A percentile compares a stretch with the other conserved stretches of the same genome.
Conservation (phyloP, 2,329 filamentous ascomycete species). For the Teratosphaeria epicoccoides region DNA sequence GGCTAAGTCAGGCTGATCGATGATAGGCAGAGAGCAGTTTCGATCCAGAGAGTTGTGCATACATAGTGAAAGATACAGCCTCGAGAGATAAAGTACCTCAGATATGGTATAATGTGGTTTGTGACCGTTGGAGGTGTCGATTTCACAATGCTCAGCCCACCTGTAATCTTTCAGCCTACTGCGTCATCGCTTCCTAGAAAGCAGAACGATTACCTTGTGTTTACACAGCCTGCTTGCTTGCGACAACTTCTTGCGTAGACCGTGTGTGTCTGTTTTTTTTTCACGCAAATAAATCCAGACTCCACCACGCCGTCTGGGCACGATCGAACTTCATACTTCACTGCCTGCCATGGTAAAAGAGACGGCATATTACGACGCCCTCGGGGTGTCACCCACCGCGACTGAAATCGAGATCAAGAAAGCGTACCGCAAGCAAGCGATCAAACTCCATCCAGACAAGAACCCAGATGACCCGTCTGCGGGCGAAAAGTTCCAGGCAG, state of each 20-base stretch:
- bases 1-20: constrained; percentile 7
- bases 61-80: no score
- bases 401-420: constrained; percentile 96
- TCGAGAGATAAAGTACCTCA: no score
- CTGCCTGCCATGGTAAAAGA: constrained; percentile 62
- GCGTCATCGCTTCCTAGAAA: background rate
- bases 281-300: background rate
- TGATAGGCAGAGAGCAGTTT: no score
- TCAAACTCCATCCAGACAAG: constrained; percentile 95
- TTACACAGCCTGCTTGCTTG: background rate
- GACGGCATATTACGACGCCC: constrained; percentile 84
- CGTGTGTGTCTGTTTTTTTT: background rate
- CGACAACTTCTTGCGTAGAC: background rate
- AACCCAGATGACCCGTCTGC: constrained; percentile 93
- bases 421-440: constrained; percentile 82
- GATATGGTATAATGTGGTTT: no score
- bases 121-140: no score
- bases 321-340: background rate
- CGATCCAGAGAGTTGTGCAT: no score
- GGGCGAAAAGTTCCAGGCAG: constrained; percentile 84
- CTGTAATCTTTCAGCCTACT: background rate
- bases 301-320: no score
- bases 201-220: background rate
- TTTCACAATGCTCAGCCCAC: background rate
- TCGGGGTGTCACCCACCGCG: constrained; percentile 68